Evolutionary conservation across 768 basidiomycete genomes (phyloP).

Genomic region (Amanita inopinata): DNA sequence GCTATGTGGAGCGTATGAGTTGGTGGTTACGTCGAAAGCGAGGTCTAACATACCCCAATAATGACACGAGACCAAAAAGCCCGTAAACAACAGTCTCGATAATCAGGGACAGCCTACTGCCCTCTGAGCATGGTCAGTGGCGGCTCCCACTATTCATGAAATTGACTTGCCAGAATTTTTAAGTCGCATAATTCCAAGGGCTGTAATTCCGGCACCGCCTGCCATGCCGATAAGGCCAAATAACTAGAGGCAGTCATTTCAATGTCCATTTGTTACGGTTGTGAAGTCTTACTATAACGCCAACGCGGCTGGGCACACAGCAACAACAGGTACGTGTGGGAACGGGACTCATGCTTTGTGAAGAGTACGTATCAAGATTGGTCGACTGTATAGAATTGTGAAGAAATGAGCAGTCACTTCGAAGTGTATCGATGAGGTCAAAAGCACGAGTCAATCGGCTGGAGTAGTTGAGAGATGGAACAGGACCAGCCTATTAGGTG

Average conservation of each 20-base stretch:
- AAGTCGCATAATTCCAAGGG: slow-evolving; percentile 27
- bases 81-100: slow-evolving; percentile 33
- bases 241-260: slow-evolving; percentile 18
- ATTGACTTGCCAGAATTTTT: slow-evolving; percentile 20
- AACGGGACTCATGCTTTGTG: slow-evolving; percentile 24
- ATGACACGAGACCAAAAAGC: slow-evolving; percentile 31
- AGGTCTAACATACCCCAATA: slow-evolving; percentile 28
- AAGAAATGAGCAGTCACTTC: slow-evolving; percentile 13
- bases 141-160: background rate
- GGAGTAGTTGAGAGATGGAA: slow-evolving; percentile 20
- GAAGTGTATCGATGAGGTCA: slow-evolving; percentile 15
- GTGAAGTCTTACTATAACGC: slow-evolving; percentile 30
- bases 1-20: slow-evolving; percentile 15
- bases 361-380: slow-evolving; percentile 6
- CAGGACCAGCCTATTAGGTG: slow-evolving; percentile 38
- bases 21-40: background rate
- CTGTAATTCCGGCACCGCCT: slow-evolving; percentile 30
- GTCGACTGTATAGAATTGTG: slow-evolving; percentile 7
- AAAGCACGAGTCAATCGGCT: slow-evolving; percentile 20
- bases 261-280: background rate
- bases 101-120: slow-evolving; percentile 29
- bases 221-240: slow-evolving; percentile 35
- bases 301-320: slow-evolving; percentile 40
- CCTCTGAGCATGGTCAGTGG: slow-evolving; percentile 16
- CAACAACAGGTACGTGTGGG: slow-evolving; percentile 37